Percentiles rank a stretch among this genome's conserved stretches.
Conservation (phyloP, 805 yeast genomes). For the Wickerhamomyces bisporus region DNA sequence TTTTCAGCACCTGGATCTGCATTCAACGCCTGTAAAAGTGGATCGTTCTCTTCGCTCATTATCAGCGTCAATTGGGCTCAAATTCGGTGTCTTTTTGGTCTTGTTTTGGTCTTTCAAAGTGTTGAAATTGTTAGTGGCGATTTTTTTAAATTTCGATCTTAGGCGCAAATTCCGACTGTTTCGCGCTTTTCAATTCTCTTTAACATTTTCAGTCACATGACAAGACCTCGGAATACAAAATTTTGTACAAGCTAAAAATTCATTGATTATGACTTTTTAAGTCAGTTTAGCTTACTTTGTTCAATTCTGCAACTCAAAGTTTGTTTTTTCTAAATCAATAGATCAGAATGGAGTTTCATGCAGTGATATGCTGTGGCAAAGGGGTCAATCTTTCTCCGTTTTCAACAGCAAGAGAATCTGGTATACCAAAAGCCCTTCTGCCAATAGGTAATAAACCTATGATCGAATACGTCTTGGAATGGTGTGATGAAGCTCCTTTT, state of each 20-base stretch:
- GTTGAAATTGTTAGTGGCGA: conserved; percentile 2
- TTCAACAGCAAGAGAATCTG: conserved; percentile 53
- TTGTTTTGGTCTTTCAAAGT: too few species aligned
- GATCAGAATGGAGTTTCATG: conserved; percentile 79
- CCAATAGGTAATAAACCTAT: conserved; percentile 90
- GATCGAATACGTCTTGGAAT: conserved; percentile 80
- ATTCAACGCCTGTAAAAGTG: conserved; percentile 65
- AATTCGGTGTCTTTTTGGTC: too few species aligned
- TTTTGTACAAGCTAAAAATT: too few species aligned
- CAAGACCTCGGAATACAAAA: not conserved
- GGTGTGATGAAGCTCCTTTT: conserved; percentile 90
- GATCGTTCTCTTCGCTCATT: conserved; percentile 67
- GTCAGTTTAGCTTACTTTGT: too few species aligned
- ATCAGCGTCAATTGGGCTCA: not conserved
- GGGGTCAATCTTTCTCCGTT: conserved; percentile 74
- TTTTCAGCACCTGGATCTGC: conserved; percentile 9
- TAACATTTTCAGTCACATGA: not conserved
- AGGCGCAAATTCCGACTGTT: not conserved
- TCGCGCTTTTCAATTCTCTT: too few species aligned
- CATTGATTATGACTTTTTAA: too few species aligned
- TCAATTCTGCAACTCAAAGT: too few species aligned
- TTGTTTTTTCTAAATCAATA: too few species aligned
- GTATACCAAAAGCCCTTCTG: conserved; percentile 75
- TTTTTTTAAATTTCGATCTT: not conserved
- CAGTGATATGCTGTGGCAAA: conserved; percentile 82